Conservation (phyloP, 2,329 filamentous ascomycete species). For the Neobulgaria alba region DNA sequence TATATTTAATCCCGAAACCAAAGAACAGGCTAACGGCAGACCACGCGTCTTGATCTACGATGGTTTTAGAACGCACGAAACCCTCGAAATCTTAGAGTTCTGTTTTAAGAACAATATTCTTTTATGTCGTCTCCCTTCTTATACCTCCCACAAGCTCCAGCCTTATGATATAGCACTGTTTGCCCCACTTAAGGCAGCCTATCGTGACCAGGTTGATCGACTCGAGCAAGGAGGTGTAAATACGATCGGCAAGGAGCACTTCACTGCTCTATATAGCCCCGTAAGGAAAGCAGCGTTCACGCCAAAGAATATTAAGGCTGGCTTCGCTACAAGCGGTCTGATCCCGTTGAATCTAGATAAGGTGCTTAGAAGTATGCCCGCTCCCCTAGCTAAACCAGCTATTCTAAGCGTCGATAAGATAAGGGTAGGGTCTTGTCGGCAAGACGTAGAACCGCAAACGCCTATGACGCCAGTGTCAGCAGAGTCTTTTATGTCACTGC, state of each 20-base stretch:
- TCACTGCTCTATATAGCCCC: conserved; percentile 17
- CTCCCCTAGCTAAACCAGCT: conserved; percentile 3
- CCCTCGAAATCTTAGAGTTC: conserved; percentile 26
- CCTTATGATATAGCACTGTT: conserved; percentile 23
- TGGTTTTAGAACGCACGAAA: conserved; percentile 31
- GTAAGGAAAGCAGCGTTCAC: conserved; percentile 6
- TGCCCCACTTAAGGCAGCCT: conserved; percentile 18
- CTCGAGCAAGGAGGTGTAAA: conserved; percentile 18
- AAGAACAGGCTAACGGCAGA: conserved; percentile 24
- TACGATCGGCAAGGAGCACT: conserved; percentile 19
- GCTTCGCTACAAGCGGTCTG: not conserved
- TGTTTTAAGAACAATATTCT: too few species aligned
- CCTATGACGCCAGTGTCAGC: conserved; percentile 19
- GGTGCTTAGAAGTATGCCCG: conserved; percentile 9
- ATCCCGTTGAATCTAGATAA: not conserved
- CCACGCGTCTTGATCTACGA: too few species aligned
- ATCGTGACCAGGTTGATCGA: conserved; percentile 20
- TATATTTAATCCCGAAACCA: conserved; percentile 31
- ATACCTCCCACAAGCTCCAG: conserved; percentile 22
- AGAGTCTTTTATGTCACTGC: conserved; percentile 16
- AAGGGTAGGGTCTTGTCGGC: not conserved
- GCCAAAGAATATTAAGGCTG: not conserved
- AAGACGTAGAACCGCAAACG: conserved; percentile 19
- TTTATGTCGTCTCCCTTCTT: conserved; percentile 17
- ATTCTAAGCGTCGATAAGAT: conserved; percentile 3